Conservation (phyloP, 495 filamentous ascomycete genomes). For the Neurospora hispaniola region DNA sequence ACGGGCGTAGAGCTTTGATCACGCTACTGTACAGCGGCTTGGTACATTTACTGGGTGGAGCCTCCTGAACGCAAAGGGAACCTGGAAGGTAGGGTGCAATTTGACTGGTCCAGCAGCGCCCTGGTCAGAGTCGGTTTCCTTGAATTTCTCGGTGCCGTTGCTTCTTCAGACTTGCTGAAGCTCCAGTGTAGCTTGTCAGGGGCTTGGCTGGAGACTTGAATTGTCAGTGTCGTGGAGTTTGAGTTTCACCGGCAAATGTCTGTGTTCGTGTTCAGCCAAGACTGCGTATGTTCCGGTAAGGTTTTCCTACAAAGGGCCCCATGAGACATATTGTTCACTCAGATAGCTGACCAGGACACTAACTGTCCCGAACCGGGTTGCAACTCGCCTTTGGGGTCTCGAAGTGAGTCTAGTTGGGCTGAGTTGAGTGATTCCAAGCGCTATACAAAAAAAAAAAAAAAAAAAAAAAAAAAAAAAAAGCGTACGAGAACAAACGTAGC, state of each 20-base stretch:
- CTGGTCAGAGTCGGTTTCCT: neutral
- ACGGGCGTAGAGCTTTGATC: neutral
- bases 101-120: neutral
- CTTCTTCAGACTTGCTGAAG: neutral
- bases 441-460: too few species aligned
- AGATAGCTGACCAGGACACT: too few species aligned
- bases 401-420: too few species aligned
- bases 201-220: neutral
- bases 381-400: too few species aligned
- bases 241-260: neutral
- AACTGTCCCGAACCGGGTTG: too few species aligned
- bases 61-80: neutral
- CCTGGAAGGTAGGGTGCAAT: neutral
- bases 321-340: too few species aligned
- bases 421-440: too few species aligned
- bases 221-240: neutral
- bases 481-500: too few species aligned
- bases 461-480: too few species aligned
- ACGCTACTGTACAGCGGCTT: neutral
- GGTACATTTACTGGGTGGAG: neutral
- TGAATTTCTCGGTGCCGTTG: neutral
- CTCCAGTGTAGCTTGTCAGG: neutral
- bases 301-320: too few species aligned
- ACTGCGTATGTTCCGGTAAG: too few species aligned
- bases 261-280: neutral